Conservation (phyloP, 148 eudicot genomes). For the Rhododendron ovatum region DNA sequence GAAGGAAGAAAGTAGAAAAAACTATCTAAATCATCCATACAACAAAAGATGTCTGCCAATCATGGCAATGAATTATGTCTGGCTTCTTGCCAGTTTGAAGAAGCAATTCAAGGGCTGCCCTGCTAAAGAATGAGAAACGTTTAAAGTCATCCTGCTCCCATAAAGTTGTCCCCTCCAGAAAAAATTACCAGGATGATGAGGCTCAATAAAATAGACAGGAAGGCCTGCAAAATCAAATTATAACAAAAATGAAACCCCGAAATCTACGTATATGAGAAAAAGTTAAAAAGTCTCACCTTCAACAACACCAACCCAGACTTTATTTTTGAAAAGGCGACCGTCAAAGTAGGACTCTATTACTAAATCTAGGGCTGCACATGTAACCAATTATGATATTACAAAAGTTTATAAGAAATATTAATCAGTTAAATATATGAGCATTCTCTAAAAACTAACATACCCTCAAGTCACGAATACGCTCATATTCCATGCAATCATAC, state of each 20-base stretch:
- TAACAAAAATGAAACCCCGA: constrained; percentile 4
- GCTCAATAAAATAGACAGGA: constrained; percentile 96
- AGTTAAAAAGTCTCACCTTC: constrained; percentile 52
- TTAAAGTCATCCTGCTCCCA: constrained; percentile 97
- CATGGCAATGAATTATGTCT: constrained; percentile 98
- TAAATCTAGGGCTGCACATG: constrained; percentile 55
- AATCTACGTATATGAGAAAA: neutral
- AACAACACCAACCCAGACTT: constrained; percentile 89
- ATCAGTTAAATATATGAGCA: neutral
- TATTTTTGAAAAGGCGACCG: constrained; percentile 68
- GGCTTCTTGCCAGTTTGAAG: constrained; percentile 86
- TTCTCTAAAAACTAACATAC: constrained; percentile 29
- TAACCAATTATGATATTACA: constrained; percentile 12
- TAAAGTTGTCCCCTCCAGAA: constrained; percentile 92
- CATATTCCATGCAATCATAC: constrained; percentile 90
- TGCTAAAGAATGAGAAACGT: constrained; percentile 89
- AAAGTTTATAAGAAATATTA: constrained; percentile 8
- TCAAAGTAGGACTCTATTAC: constrained; percentile 87
- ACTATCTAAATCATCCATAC: constrained; percentile 32
- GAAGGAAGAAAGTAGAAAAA: neutral
- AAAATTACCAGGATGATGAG: constrained; percentile 78
- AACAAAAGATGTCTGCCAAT: constrained; percentile 99
- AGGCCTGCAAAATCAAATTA: constrained; percentile 52
- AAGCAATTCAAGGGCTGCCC: constrained; percentile 92
- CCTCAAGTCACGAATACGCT: constrained; percentile 59